A percentile compares a stretch with the other conserved stretches of the same genome.
Conservation (phyloP, 179 eudicot species). For the Kewa caespitosa region DNA sequence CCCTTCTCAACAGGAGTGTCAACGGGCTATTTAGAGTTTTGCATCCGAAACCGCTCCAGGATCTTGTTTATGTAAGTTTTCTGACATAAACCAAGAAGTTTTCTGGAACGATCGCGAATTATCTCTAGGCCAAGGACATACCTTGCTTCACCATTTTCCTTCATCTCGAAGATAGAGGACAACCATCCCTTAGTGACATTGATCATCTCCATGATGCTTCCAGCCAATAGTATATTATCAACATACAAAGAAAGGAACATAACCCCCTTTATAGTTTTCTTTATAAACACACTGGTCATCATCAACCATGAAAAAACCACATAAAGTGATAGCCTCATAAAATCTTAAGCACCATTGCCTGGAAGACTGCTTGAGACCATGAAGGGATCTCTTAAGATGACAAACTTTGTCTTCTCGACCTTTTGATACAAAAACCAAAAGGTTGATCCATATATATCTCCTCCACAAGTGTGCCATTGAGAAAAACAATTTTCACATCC, state of each 20-base stretch:
- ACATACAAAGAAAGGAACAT: not conserved
- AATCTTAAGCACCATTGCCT: not conserved
- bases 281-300: not conserved
- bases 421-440: not conserved
- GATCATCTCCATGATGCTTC: not conserved
- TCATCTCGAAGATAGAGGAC: not conserved
- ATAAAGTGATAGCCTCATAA: not conserved
- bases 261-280: not conserved
- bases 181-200: not conserved
- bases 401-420: constrained; percentile 8
- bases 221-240: not conserved
- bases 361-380: constrained; percentile 5
- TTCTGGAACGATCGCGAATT: not conserved
- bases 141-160: not conserved
- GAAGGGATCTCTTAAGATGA: not conserved
- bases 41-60: not conserved
- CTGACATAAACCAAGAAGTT: not conserved
- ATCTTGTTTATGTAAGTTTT: no score
- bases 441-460: constrained; percentile 16
- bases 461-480: constrained; percentile 2
- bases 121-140: no score
- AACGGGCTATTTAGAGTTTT: not conserved
- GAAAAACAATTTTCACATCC: constrained; percentile 9
- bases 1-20: not conserved
- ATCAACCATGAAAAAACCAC: not conserved